A percentile compares a stretch with the other conserved stretches of the same genome.
Conservation (phyloP, 495 filamentous ascomycete genomes). For the Barbatosphaeria neglecta region DNA sequence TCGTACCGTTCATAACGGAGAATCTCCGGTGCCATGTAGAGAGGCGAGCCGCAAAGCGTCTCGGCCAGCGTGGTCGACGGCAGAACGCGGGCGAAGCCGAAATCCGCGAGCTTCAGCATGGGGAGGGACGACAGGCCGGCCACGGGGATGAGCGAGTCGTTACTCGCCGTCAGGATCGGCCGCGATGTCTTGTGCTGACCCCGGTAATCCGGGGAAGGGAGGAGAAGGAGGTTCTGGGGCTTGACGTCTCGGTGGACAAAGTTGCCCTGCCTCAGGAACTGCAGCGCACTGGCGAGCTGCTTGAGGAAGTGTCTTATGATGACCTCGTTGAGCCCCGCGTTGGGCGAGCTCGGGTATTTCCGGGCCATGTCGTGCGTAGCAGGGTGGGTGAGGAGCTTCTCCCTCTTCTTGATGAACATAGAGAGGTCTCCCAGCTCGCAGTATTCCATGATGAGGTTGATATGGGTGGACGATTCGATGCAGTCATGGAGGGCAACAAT, state of each 20-base stretch:
- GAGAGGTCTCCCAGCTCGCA: constrained; percentile 91
- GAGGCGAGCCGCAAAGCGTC: constrained; percentile 91
- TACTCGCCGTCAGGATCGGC: constrained; percentile 49
- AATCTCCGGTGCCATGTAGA: constrained; percentile 99
- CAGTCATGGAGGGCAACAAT: constrained; percentile 94
- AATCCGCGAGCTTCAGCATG: constrained; percentile 95
- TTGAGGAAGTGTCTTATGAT: constrained; percentile 91
- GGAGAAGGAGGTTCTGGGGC: constrained; percentile 86
- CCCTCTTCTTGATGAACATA: constrained; percentile 86
- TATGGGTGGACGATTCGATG: constrained; percentile 71
- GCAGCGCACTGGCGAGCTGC: constrained; percentile 83
- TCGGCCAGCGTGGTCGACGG: constrained; percentile 85
- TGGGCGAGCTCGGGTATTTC: constrained; percentile 75
- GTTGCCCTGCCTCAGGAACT: constrained; percentile 73
- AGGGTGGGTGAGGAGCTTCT: constrained; percentile 60
- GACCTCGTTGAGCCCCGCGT: constrained; percentile 83
- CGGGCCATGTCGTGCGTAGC: constrained; percentile 74
- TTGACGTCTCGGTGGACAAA: constrained; percentile 96
- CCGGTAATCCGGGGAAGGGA: constrained; percentile 62
- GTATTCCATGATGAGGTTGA: constrained; percentile 97
- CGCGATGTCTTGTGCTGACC: constrained; percentile 26
- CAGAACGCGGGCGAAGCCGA: constrained; percentile 87
- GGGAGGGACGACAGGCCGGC: constrained; percentile 79
- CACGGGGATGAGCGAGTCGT: constrained; percentile 65
- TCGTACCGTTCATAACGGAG: constrained; percentile 95